Base-by-base conservation (phyloP, 345 rosid species). In the Luvunga scandens region DNA sequence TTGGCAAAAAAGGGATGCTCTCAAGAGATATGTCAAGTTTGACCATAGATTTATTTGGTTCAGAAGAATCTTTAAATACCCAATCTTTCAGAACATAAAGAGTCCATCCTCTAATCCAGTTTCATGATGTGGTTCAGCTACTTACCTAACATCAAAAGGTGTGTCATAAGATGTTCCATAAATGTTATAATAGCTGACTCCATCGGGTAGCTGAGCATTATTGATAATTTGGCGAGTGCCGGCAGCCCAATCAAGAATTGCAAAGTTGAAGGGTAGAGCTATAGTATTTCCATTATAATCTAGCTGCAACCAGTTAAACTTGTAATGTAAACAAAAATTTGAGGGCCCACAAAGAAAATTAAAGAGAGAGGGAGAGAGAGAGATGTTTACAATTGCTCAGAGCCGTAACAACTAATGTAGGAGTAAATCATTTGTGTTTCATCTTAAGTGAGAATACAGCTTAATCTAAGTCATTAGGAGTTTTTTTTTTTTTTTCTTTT, bases 121-220 rank as follows among this genome's bases (percentile, higher is more conserved):
- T 30, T 16, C 19, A 50, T 42, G 21, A 56, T 45, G 57, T 1
- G 27, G 45, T 71, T 77, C 27, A 48, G 27, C 53, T 69, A 79
- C 89, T 69, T 90, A 94, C 97, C 96, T 81, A 79, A 92, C 96
- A 82, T 94, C 91, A 34, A 94, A 94, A 70, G 94, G 96, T 0
- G 97, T 91, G 82, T 91, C 93, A 67, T 77, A 87, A 22, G 98
- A 87, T 80, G 89, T 90, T 83, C 97, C 98, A 65, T 77, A 91
- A 31, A 94, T 89, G 85, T 91, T 94, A 75, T 91, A 94, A 86
- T 91, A 94, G 79, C 85, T 71, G 53, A 94, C 88, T 71, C 89
- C 93, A 81, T 86, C 81, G 2, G 97, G 97, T 68, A 94, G 91
- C 80, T 88, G 79, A 14, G 87, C 88, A 78, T 81, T 79, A 75